Evolutionary conservation across 2,329 filamentous ascomycete genomes (phyloP), one percentile per base, ranked within the genome.

Genomic region (Aspergillus piperis): DNA sequence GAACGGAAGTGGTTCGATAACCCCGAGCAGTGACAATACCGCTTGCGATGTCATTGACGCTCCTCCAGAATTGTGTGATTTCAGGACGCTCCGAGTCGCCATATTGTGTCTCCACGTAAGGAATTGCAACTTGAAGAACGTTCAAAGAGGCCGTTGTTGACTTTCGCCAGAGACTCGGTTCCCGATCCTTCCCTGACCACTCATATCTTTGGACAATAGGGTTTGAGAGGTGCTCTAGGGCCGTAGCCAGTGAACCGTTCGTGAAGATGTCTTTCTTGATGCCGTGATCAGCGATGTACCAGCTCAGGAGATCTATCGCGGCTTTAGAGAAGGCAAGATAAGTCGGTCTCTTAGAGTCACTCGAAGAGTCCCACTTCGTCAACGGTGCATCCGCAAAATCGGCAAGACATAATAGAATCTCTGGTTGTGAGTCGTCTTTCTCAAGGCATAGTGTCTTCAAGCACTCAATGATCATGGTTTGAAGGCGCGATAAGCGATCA

Each of bases 321-420:
- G 86, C 86, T 74, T 95, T 96, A 1, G 93, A 92, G 71, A 98
- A 85, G 36, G 95, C 94, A 58, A 99, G 87, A 71, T 92, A 98
- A 0, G 92, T 96, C 6, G 91, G 90, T 59, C 86, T 86, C 54
- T 78, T 75, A 54, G 68, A 73, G 65, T 73, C 74, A 58, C 64
- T 77, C 58, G 62, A 75, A 21, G 62, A 70, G 57, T 59, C 78
- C 71, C 75, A 77, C 62, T 71, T 74, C 6, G 71, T 69, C 38
- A 79, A 66, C 19, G 77, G 89, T 36, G 96, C 80, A 2, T 86
- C 83, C 8, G 87, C 84, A 61, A 96, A 87, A 53, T 90, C 85
- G 1, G 91, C 86, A 8, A 92, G 83, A 60, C 73, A 77, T 23
- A 65, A 54, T 36, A 79, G 61, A 25, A 78, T 73, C 8, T 68